Evolutionary conservation across 345 rosid genomes (phyloP).

Genomic region (Carallia pectinifolia): DNA sequence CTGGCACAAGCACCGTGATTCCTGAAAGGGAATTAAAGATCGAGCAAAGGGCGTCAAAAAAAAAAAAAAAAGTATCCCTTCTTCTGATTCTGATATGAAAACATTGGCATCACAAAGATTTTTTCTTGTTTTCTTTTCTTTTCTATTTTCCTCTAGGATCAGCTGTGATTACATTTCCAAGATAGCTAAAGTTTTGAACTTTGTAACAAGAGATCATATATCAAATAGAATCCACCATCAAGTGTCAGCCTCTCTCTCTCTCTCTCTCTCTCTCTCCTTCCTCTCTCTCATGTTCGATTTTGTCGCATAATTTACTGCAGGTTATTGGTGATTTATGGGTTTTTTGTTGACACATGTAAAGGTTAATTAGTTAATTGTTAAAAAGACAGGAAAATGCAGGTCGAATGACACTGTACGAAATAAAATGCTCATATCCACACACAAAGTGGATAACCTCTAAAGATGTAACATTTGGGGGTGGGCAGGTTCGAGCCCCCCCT

Average conservation of each 20-base stretch:
- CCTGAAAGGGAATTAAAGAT: slow-evolving; percentile 25
- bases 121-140: slow-evolving; percentile 7
- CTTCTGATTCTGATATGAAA: slow-evolving; percentile 17
- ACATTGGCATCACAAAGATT: slow-evolving; percentile 11
- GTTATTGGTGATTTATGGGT: too few relatives aligned
- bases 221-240: slow-evolving; percentile 12
- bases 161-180: slow-evolving; percentile 28
- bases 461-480: too few relatives aligned
- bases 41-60: not conserved
- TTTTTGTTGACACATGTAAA: too few relatives aligned
- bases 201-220: slow-evolving; percentile 36
- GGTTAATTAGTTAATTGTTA: too few relatives aligned
- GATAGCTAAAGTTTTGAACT: slow-evolving; percentile 37
- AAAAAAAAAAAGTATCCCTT: not conserved
- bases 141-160: not conserved
- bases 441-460: too few relatives aligned
- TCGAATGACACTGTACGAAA: too few relatives aligned
- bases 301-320: too few relatives aligned
- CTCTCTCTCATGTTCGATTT: too few relatives aligned
- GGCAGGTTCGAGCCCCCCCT: too few relatives aligned
- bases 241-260: not conserved
- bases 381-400: too few relatives aligned
- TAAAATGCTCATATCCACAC: too few relatives aligned
- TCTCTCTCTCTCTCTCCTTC: too few relatives aligned
- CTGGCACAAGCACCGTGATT: slow-evolving; percentile 95